Conservation (phyloP, 345 rosid species). For the Punica granatum region DNA sequence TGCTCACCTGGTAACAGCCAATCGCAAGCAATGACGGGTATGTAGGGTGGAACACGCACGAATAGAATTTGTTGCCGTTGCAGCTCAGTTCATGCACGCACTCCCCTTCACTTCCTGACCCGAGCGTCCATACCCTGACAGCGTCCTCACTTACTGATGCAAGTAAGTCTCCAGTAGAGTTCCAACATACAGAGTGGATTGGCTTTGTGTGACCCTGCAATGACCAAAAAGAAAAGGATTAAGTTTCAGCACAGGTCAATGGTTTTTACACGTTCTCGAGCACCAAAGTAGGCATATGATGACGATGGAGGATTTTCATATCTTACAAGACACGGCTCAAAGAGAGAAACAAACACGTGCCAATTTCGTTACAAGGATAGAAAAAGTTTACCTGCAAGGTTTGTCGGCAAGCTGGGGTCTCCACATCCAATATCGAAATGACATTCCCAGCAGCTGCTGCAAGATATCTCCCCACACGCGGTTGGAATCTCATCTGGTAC, state of each 20-base stretch:
- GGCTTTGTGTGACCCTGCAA: slow-evolving; percentile 69
- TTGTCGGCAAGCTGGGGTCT: slow-evolving; percentile 65
- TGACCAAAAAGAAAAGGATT: not conserved
- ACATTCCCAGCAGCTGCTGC: slow-evolving; percentile 85
- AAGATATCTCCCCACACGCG: slow-evolving; percentile 77
- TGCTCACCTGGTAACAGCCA: slow-evolving; percentile 86
- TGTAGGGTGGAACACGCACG: slow-evolving; percentile 86
- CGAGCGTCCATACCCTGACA: slow-evolving; percentile 88
- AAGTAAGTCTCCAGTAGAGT: slow-evolving; percentile 71
- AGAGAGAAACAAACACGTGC: not conserved
- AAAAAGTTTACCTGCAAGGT: slow-evolving; percentile 60
- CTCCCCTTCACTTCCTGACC: slow-evolving; percentile 83
- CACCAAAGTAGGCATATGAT: not conserved
- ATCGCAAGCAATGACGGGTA: slow-evolving; percentile 67
- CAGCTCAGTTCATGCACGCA: slow-evolving; percentile 84
- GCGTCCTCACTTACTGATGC: slow-evolving; percentile 93
- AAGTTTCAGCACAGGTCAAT: not conserved
- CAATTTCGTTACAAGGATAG: too few species aligned
- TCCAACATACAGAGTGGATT: slow-evolving; percentile 86
- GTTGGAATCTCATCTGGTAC: slow-evolving; percentile 84
- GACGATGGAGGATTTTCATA: not conserved
- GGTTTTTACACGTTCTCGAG: too few species aligned
- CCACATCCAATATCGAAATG: slow-evolving; percentile 77
- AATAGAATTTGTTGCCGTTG: slow-evolving; percentile 77
- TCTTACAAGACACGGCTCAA: not conserved